A percentile compares a stretch with the other conserved stretches of the same genome.
Evolutionary conservation across 768 basidiomycete species (phyloP).

Genomic region (Leccinellum luteum): DNA sequence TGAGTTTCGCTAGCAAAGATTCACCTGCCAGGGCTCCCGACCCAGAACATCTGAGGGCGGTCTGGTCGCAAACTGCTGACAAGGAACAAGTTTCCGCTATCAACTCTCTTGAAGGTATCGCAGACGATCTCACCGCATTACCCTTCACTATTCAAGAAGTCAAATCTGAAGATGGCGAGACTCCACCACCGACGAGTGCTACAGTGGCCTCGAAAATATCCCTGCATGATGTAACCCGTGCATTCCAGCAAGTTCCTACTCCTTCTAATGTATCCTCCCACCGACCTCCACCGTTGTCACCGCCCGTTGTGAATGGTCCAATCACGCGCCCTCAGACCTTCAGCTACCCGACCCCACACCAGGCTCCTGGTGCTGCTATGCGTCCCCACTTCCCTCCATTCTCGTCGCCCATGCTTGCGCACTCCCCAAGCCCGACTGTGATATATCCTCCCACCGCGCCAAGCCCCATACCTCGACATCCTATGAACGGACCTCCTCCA

Average conservation of each 20-base stretch:
- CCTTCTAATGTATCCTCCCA: conserved; percentile 48
- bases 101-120: conserved; percentile 83
- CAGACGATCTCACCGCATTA: conserved; percentile 75
- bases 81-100: conserved; percentile 63
- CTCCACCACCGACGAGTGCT: conserved; percentile 63
- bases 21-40: conserved; percentile 67
- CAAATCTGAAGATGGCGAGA: conserved; percentile 83
- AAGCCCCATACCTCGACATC: conserved; percentile 66
- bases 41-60: conserved; percentile 80
- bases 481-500: conserved; percentile 59
- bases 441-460: conserved; percentile 62
- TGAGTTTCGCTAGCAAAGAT: conserved; percentile 62
- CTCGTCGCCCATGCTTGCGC: conserved; percentile 68
- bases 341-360: conserved; percentile 38
- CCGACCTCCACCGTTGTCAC: conserved; percentile 48
- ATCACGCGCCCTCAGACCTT: conserved; percentile 28
- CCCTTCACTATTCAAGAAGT: conserved; percentile 83
- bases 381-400: conserved; percentile 60
- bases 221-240: conserved; percentile 76
- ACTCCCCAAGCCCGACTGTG: conserved; percentile 64
- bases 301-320: conserved; percentile 40
- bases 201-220: conserved; percentile 71
- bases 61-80: conserved; percentile 79
- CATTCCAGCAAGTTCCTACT: conserved; percentile 82
- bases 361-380: conserved; percentile 44